Evolutionary conservation across 805 yeast genomes (phyloP).

Genomic region (Hanseniaspora thailandica): DNA sequence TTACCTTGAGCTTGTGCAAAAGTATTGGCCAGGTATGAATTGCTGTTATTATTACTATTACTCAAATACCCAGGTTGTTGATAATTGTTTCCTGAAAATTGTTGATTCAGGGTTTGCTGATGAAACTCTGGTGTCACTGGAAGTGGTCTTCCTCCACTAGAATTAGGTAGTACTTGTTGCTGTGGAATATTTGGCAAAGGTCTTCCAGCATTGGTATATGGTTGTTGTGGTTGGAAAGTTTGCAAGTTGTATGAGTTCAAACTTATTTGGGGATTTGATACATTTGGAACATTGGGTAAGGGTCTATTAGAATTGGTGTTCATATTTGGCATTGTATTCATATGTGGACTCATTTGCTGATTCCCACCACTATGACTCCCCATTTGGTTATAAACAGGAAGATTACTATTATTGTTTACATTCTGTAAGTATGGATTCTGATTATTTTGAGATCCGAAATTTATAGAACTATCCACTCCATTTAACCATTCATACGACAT

Average conservation of each 20-base stretch:
- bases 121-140: not conserved
- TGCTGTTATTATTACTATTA: not conserved
- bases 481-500: slow-evolving; percentile 15
- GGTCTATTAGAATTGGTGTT: not conserved
- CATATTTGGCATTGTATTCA: not conserved
- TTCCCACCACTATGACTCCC: too few species aligned
- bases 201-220: not conserved
- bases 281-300: not conserved
- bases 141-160: not conserved
- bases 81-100: not conserved
- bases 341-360: not conserved
- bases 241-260: not conserved
- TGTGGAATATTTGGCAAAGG: not conserved
- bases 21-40: not conserved
- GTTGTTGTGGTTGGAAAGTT: not conserved
- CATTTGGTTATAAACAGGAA: not conserved
- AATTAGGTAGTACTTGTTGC: not conserved
- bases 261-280: not conserved
- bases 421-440: not conserved
- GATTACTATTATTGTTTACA: not conserved
- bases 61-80: not conserved
- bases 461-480: slow-evolving; percentile 12
- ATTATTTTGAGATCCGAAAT: slow-evolving; percentile 1
- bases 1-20: not conserved
- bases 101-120: not conserved